Evolutionary conservation across 1,284 basidiomycete genomes (phyloP).

Genomic region (Tilletia horrida): DNA sequence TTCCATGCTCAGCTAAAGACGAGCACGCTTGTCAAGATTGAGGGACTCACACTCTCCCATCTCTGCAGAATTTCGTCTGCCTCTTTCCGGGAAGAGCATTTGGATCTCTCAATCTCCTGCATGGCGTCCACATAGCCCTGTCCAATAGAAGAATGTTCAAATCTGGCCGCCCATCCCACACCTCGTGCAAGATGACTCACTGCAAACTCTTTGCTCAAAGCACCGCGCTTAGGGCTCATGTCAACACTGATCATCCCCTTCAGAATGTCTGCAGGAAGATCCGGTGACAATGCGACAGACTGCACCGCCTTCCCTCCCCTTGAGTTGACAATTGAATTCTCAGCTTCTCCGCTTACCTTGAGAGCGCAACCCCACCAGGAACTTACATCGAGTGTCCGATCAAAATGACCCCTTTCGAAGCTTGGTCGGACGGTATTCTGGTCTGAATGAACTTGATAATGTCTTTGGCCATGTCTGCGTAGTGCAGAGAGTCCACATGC

Average conservation of each 20-base stretch:
- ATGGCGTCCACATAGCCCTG: constrained; percentile 66
- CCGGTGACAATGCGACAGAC: constrained; percentile 67
- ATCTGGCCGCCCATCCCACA: neutral
- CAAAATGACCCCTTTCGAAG: constrained; percentile 63
- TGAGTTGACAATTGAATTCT: constrained; percentile 15
- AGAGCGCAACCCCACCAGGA: neutral
- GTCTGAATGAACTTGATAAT: constrained; percentile 62
- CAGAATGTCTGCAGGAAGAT: constrained; percentile 57
- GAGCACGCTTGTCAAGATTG: neutral
- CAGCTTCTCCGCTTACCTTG: neutral
- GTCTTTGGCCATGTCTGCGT: constrained; percentile 68
- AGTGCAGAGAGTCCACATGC: constrained; percentile 68
- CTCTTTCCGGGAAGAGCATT: constrained; percentile 64
- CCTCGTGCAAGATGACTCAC: neutral
- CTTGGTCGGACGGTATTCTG: constrained; percentile 23
- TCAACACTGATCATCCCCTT: constrained; percentile 73
- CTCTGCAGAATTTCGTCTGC: constrained; percentile 66
- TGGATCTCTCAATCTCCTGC: constrained; percentile 64
- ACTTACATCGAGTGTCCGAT: constrained; percentile 75
- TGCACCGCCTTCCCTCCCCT: constrained; percentile 87
- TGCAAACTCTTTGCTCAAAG: constrained; percentile 63
- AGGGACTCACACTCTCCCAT: neutral
- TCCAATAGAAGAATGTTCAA: neutral
- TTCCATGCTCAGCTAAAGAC: too few species aligned
- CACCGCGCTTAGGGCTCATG: constrained; percentile 69